Evolutionary conservation across 176 grass and related monocot species (phyloP).

Genomic region (Juncus effusus): DNA sequence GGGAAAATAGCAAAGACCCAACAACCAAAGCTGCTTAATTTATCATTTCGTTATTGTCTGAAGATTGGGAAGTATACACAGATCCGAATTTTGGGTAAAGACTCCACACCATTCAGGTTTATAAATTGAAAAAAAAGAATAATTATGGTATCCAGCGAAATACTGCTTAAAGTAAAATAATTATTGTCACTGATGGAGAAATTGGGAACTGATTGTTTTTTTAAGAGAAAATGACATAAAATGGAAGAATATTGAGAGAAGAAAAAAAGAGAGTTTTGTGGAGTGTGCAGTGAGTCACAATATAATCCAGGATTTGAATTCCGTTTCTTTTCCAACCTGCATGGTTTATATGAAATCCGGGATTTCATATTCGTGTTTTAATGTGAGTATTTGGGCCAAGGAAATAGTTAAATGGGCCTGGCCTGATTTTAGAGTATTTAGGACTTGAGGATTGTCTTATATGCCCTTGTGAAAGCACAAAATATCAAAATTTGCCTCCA

Average conservation of each 20-base stretch:
- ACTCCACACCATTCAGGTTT: neutral
- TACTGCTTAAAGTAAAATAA: slow-evolving; percentile 7
- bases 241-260: slow-evolving; percentile 8
- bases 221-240: slow-evolving; percentile 16
- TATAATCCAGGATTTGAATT: too few relatives aligned
- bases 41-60: neutral
- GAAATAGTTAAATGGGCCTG: too few relatives aligned
- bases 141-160: neutral
- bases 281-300: too few relatives aligned
- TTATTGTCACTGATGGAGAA: slow-evolving; percentile 6
- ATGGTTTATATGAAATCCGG: too few relatives aligned
- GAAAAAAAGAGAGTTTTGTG: neutral
- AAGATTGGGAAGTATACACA: neutral
- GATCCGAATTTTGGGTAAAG: slow-evolving; percentile 2
- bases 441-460: too few relatives aligned
- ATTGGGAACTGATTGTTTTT: slow-evolving; percentile 1
- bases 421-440: too few relatives aligned
- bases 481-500: too few relatives aligned
- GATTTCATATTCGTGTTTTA: too few relatives aligned
- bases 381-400: too few relatives aligned
- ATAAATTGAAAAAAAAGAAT: neutral
- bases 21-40: neutral
- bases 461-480: too few relatives aligned
- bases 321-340: too few relatives aligned
- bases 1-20: neutral